Evolutionary conservation across 805 yeast genomes (phyloP).

Genomic region (Cyberlindnera maritima): DNA sequence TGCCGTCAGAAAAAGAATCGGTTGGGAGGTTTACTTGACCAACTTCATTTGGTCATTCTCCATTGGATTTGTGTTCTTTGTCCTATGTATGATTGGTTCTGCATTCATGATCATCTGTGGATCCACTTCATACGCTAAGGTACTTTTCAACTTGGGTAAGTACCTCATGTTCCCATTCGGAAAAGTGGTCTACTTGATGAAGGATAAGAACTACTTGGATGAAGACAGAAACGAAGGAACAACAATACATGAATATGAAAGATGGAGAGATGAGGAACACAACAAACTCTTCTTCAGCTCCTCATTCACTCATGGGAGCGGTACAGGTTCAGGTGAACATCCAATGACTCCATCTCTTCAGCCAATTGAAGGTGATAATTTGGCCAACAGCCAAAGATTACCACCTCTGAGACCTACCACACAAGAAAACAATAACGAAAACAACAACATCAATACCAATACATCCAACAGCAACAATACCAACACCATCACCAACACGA

Average conservation of each 20-base stretch:
- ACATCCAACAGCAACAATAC: too few species aligned
- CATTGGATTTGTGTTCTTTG: constrained; percentile 62
- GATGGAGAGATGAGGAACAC: constrained; percentile 79
- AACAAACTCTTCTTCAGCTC: constrained; percentile 71
- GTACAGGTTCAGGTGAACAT: background rate
- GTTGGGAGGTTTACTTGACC: constrained; percentile 60
- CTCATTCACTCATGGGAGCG: constrained; percentile 14
- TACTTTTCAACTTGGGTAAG: constrained; percentile 59
- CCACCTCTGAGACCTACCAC: constrained; percentile 6
- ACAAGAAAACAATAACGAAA: background rate
- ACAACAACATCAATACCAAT: too few species aligned
- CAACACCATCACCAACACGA: too few species aligned
- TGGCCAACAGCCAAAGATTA: constrained; percentile 9
- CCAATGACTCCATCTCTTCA: constrained; percentile 14
- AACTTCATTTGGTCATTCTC: constrained; percentile 73
- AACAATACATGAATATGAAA: constrained; percentile 75
- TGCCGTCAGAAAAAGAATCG: constrained; percentile 38
- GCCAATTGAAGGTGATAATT: constrained; percentile 6
- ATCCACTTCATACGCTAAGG: constrained; percentile 56
- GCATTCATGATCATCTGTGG: constrained; percentile 43
- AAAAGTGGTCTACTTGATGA: constrained; percentile 71
- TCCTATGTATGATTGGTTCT: constrained; percentile 48
- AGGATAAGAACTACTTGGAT: constrained; percentile 74
- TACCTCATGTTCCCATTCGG: constrained; percentile 88
- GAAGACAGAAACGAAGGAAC: constrained; percentile 93